These are phyloP conservation scores for Triticum timopheevii DNA, from an alignment of 176 grass and related monocot species.

Conservation along the genomic window DNA sequence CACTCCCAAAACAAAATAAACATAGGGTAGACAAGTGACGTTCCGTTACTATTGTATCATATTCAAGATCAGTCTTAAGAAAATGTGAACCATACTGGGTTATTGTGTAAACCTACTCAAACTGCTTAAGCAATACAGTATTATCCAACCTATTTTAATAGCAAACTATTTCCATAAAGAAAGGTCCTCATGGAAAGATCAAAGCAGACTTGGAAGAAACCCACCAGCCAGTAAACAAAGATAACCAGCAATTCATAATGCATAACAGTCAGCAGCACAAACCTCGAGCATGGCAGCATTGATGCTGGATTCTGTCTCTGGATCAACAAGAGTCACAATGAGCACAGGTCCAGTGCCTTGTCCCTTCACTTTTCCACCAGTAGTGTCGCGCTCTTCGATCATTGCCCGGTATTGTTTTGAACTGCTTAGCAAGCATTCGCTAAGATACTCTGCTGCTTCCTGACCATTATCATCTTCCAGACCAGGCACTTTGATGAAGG, in stretches of 20 bases:
- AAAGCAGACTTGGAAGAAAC: slow-evolving; percentile 8
- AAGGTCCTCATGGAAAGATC: neutral
- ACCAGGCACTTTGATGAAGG: slow-evolving; percentile 76
- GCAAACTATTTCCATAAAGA: neutral
- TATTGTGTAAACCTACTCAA: neutral
- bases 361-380: slow-evolving; percentile 80
- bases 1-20: neutral
- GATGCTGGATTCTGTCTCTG: slow-evolving; percentile 72
- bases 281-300: slow-evolving; percentile 96
- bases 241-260: neutral
- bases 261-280: slow-evolving; percentile 10
- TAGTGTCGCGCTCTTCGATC: slow-evolving; percentile 85
- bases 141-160: neutral
- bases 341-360: slow-evolving; percentile 76
- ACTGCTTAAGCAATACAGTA: neutral
- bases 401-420: slow-evolving; percentile 84
- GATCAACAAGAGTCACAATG: slow-evolving; percentile 79
- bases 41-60: neutral
- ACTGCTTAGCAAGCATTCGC: slow-evolving; percentile 62
- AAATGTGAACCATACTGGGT: neutral
- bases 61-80: neutral
- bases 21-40: neutral
- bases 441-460: slow-evolving; percentile 88
- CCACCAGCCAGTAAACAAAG: neutral
- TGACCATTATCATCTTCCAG: slow-evolving; percentile 83